Evolutionary conservation across 108 stramenopile genomes (phyloP).

Genomic region (Fragilariopsis cylindrus): DNA sequence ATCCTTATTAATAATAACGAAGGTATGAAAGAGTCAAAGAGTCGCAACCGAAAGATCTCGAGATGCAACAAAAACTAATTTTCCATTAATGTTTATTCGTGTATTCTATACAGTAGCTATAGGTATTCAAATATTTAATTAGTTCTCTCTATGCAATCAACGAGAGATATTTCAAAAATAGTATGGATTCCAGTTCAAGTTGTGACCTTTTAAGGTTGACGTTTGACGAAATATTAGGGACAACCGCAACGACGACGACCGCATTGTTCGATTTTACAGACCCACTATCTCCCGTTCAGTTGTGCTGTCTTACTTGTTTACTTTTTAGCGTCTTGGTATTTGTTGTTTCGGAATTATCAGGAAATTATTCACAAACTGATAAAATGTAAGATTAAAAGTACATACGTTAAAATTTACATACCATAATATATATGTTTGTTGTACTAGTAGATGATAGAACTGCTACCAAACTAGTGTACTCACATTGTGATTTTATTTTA

Average conservation of each 20-base stretch:
- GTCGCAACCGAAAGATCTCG: no score
- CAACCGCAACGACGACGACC: no score
- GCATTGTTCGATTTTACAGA: background rate
- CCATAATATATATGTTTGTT: no score
- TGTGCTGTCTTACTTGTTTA: background rate
- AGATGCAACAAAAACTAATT: background rate
- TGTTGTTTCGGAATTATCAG: conserved; percentile 40
- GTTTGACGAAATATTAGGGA: background rate
- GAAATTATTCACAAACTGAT: conserved; percentile 75
- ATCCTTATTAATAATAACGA: no score
- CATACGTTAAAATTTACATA: background rate
- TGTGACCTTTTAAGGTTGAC: conserved; percentile 2
- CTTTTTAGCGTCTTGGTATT: conserved; percentile 26
- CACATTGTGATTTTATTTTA: background rate
- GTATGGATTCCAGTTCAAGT: background rate
- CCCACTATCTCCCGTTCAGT: background rate
- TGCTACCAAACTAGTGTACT: background rate
- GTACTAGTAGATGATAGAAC: background rate
- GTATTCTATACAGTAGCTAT: no score
- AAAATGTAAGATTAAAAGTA: conserved; percentile 33
- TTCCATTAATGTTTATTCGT: background rate
- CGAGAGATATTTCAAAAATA: no score
- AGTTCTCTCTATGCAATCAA: no score
- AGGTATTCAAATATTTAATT: no score
- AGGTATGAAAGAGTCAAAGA: no score